Evolutionary conservation across 257 asterid species (phyloP).

Genomic region (Prunella vulgaris): DNA sequence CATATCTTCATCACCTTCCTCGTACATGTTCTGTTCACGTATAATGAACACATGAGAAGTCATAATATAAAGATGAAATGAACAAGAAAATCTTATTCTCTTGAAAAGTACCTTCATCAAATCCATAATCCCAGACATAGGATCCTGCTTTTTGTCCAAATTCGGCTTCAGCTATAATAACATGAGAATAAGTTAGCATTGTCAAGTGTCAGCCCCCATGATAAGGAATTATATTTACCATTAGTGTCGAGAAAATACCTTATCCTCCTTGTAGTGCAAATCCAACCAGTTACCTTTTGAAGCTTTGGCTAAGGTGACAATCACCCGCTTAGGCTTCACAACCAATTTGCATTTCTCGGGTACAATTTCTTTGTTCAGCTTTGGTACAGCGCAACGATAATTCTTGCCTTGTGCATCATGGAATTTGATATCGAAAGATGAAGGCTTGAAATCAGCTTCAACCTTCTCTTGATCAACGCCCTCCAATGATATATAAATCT

Average conservation of each 20-base stretch:
- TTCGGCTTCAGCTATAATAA: constrained; percentile 57
- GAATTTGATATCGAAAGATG: constrained; percentile 65
- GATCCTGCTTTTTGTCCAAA: constrained; percentile 65
- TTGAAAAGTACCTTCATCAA: constrained; percentile 63
- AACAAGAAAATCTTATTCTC: neutral
- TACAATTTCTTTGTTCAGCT: constrained; percentile 64
- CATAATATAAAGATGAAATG: neutral
- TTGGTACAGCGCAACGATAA: constrained; percentile 73
- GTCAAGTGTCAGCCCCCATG: neutral
- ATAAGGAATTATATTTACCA: neutral
- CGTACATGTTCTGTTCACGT: constrained; percentile 65
- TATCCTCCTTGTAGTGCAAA: constrained; percentile 84
- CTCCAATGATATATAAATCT: constrained; percentile 80
- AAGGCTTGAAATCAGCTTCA: constrained; percentile 61
- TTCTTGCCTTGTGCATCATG: constrained; percentile 81
- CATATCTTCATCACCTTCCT: constrained; percentile 89
- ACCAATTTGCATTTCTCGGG: constrained; percentile 76
- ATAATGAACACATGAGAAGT: neutral
- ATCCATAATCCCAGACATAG: constrained; percentile 93
- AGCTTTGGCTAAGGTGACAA: constrained; percentile 60
- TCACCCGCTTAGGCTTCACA: constrained; percentile 72
- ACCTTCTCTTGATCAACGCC: constrained; percentile 77
- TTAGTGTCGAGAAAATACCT: constrained; percentile 35
- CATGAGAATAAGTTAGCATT: constrained; percentile 2
- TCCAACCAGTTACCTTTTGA: constrained; percentile 80